Base-by-base conservation (phyloP, 2,329 filamentous ascomycete species). In the Aspergillus pseudoviridinutans region DNA sequence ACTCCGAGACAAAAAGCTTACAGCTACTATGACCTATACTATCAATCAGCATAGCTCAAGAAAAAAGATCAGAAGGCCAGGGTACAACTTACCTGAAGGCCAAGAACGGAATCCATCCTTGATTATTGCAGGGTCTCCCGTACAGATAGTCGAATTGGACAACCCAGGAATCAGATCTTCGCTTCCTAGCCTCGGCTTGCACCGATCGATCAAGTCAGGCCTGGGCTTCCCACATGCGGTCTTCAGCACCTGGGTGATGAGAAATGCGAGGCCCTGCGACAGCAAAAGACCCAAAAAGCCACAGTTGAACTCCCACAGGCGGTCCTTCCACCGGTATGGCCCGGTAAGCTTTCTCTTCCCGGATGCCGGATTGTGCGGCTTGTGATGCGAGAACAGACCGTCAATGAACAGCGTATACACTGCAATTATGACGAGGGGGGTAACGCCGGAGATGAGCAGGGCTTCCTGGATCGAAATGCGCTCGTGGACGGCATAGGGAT, bases 281-380 rank as follows among this genome's bases (percentile, higher is more conserved):
- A 85, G 68, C 17, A 82, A 66, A 56, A 86, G 69, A n/a, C 83
- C 83, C 27, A 86, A 67, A 10, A 85, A 77, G 2, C 83, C 83
- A 63, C 83, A 85, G 64, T 86, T 86, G 64, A 85, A 72, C 68
- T 86, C 82, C 83, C 83, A 86, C n/a, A 85, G 66, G 22, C 83
- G 75, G 62, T 84, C 81, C 64, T 81, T 81, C 63, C 82, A 77
- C 42, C 78, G 74, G 64, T 84, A 83, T 53, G 75, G 79, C 0
- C 78, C 74, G 53, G 73, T 74, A 41, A 77, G 52, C 51, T 71
- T 75, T 50, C 72, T 71, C 60, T 75, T 72, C 51, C 74, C 70
- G 9, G 69, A 68, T n/a, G 58, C 60, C 17, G 69, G 55, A 25
- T 72, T 61, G 38, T 71, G 71, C 4, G 72, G 67, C 55, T 76